These are phyloP conservation scores for Pelagomonas calceolata DNA, from an alignment of 108 stramenopile genomes.

Conservation along the genomic window DNA sequence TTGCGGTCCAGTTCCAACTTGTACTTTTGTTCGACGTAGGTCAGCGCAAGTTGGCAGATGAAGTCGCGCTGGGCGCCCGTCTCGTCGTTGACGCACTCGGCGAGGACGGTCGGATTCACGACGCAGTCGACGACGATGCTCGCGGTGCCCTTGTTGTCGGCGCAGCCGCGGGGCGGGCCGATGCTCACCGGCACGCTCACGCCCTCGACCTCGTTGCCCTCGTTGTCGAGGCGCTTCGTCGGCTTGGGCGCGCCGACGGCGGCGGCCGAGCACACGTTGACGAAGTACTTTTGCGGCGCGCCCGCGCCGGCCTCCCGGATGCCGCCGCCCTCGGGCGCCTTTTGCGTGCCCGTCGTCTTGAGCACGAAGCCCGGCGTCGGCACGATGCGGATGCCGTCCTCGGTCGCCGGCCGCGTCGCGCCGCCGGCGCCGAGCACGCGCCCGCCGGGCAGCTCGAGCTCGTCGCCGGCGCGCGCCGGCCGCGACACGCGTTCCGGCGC, in stretches of 20 bases:
- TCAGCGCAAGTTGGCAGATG: constrained; percentile 39
- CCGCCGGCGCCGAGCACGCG: background rate
- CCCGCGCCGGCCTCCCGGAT: constrained; percentile 16
- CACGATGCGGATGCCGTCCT: constrained; percentile 13
- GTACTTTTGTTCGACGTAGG: constrained; percentile 39
- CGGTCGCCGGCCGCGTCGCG: background rate
- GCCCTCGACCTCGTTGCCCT: constrained; percentile 43
- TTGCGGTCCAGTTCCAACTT: constrained; percentile 24
- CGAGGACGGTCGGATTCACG: constrained; percentile 34
- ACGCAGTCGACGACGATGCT: constrained; percentile 16
- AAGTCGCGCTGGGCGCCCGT: constrained; percentile 30
- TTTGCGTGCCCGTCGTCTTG: constrained; percentile 13
- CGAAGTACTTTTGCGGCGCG: constrained; percentile 25
- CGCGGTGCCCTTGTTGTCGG: constrained; percentile 13
- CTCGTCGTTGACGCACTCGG: constrained; percentile 21
- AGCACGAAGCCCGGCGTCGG: constrained; percentile 11
- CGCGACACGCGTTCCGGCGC: too few relatives aligned
- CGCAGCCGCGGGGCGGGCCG: constrained; percentile 22
- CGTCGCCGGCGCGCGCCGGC: background rate
- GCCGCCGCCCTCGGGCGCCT: constrained; percentile 1
- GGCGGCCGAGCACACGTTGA: constrained; percentile 37
- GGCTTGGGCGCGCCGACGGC: constrained; percentile 13
- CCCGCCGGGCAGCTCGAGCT: background rate
- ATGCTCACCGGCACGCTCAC: constrained; percentile 38
- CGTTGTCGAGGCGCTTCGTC: constrained; percentile 24